Evolutionary conservation across 768 basidiomycete species (phyloP).

Genomic region (Suillus tomentosus): DNA sequence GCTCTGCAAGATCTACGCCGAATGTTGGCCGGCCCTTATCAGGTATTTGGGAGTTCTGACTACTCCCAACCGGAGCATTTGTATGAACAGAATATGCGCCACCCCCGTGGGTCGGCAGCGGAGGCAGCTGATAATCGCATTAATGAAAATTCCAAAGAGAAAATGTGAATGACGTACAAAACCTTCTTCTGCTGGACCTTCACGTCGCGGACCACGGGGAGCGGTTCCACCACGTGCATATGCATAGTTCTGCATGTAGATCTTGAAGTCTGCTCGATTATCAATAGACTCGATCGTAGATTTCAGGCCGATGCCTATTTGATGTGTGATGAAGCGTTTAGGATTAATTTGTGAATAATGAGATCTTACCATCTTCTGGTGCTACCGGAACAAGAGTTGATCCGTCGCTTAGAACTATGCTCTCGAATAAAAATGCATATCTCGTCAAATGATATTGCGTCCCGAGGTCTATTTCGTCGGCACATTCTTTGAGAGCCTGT

Average conservation of each 20-base stretch:
- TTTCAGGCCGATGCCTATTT: slow-evolving; percentile 72
- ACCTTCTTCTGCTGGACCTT: slow-evolving; percentile 89
- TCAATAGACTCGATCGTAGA: slow-evolving; percentile 89
- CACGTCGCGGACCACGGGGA: slow-evolving; percentile 75
- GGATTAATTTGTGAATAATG: neutral
- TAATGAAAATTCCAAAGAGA: slow-evolving; percentile 8
- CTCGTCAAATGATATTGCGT: slow-evolving; percentile 95
- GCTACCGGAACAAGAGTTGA: slow-evolving; percentile 75
- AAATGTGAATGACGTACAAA: slow-evolving; percentile 67
- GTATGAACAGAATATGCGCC: slow-evolving; percentile 29
- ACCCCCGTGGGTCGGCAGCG: slow-evolving; percentile 49
- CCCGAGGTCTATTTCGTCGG: slow-evolving; percentile 96
- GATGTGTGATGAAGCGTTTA: slow-evolving; percentile 6
- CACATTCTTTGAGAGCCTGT: slow-evolving; percentile 89
- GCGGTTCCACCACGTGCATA: slow-evolving; percentile 74
- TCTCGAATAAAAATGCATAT: slow-evolving; percentile 94
- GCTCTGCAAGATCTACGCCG: slow-evolving; percentile 89
- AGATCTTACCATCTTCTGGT: slow-evolving; percentile 61
- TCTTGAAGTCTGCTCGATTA: slow-evolving; percentile 92
- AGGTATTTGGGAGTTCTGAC: slow-evolving; percentile 35
- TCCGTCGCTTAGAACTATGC: slow-evolving; percentile 86
- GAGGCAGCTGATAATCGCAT: slow-evolving; percentile 51
- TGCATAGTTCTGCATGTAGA: slow-evolving; percentile 96
- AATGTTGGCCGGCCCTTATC: slow-evolving; percentile 85
- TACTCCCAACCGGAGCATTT: slow-evolving; percentile 28